Percentiles rank a stretch among this genome's conserved stretches.
Conservation (phyloP, 148 eudicot species). For the Limonium bicolor region DNA sequence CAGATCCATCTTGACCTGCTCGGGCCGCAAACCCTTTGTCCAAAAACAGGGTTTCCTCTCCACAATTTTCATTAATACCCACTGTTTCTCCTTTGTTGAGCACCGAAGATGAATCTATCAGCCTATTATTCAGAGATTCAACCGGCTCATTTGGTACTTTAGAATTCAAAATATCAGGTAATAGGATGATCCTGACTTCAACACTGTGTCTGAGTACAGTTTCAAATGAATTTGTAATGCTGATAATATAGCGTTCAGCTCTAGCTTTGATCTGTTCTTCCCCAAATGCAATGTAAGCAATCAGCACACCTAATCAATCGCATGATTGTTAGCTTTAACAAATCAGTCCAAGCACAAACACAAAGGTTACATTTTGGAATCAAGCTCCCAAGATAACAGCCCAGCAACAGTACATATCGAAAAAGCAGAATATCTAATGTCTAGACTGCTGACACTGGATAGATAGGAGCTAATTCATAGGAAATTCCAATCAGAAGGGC, state of each 20-base stretch:
- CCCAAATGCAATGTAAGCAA: slow-evolving; percentile 71
- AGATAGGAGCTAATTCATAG: too few species aligned
- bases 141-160: slow-evolving; percentile 8
- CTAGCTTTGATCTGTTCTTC: slow-evolving; percentile 56
- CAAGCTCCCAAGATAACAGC: too few species aligned
- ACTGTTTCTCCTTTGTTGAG: slow-evolving; percentile 11
- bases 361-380: too few species aligned
- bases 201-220: slow-evolving; percentile 49
- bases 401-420: too few species aligned
- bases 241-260: slow-evolving; percentile 84
- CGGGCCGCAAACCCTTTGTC: too few species aligned
- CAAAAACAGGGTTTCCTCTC: slow-evolving; percentile 9
- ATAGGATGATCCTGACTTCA: slow-evolving; percentile 58
- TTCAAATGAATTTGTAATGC: slow-evolving; percentile 85
- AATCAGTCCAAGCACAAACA: too few species aligned
- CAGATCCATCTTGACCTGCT: slow-evolving; percentile 4
- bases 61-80: slow-evolving; percentile 6
- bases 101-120: slow-evolving; percentile 6
- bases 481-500: too few species aligned
- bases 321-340: background rate
- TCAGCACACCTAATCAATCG: slow-evolving; percentile 49
- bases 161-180: slow-evolving; percentile 31
- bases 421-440: background rate
- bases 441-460: background rate
- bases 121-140: slow-evolving; percentile 10